phyloP scores from a whole-genome alignment of 495 filamentous ascomycete genomes.

The Penicillium bialowiezense region DNA sequence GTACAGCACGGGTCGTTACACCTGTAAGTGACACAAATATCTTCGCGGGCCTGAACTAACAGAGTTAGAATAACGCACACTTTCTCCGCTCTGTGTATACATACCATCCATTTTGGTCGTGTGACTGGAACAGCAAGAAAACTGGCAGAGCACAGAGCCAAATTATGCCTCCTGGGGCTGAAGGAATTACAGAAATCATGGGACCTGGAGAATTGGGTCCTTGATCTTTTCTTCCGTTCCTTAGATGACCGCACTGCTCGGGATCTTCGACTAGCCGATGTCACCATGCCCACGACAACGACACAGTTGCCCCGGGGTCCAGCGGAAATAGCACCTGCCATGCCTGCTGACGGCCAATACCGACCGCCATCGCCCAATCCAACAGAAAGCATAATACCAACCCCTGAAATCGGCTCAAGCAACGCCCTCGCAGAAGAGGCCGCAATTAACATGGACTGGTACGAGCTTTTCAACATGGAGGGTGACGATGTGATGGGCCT shows the following conservation, averaged over 20 bases:
- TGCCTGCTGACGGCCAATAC: neutral
- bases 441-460: conserved; percentile 32
- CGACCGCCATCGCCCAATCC: neutral
- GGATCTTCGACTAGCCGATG: conserved; percentile 30
- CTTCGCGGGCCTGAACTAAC: too few relatives aligned
- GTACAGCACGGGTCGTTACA: conserved; percentile 46
- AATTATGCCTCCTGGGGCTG: conserved; percentile 43
- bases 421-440: conserved; percentile 11
- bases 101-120: conserved; percentile 43
- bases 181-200: conserved; percentile 48
- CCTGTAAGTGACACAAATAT: too few relatives aligned
- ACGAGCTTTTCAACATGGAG: conserved; percentile 35
- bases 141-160: conserved; percentile 45
- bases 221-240: conserved; percentile 45
- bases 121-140: conserved; percentile 35
- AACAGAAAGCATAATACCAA: neutral
- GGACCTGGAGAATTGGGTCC: conserved; percentile 47
- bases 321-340: neutral
- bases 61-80: conserved; percentile 41
- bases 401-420: neutral
- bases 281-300: conserved; percentile 3
- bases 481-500: conserved; percentile 36
- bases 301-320: neutral
- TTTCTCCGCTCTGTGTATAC: conserved; percentile 47
- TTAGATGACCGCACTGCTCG: conserved; percentile 43